phyloP scores from a whole-genome alignment of 176 grass and related monocot species.

The Carex myosuroides region DNA sequence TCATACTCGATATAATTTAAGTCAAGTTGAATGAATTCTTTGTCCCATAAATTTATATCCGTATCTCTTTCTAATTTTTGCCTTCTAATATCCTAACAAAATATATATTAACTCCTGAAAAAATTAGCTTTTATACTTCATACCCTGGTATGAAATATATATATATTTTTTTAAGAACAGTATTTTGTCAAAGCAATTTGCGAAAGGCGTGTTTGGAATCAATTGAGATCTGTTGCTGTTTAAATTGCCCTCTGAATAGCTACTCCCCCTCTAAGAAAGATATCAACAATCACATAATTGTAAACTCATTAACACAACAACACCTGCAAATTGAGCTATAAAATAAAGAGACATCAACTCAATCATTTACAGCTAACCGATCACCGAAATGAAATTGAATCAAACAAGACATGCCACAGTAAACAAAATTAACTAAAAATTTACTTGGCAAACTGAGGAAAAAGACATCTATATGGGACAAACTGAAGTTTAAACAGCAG shows the following conservation, averaged over 20 bases:
- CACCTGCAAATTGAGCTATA: not conserved
- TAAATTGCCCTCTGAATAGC: not conserved
- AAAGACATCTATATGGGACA: not conserved
- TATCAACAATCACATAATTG: not conserved
- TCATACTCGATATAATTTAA: no score
- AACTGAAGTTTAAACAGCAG: not conserved
- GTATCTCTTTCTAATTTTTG: no score
- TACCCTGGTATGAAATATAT: not conserved
- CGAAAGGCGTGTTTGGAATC: not conserved
- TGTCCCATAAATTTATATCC: no score
- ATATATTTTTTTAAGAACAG: no score
- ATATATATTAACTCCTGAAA: no score
- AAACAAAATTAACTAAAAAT: conserved; percentile 2
- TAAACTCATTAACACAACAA: not conserved
- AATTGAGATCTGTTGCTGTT: not conserved
- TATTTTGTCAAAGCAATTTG: not conserved
- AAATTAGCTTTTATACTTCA: not conserved
- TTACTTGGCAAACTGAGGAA: not conserved
- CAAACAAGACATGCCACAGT: conserved; percentile 4
- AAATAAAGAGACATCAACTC: not conserved
- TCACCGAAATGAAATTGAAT: not conserved
- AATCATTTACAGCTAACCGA: conserved; percentile 17
- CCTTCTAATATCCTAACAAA: no score
- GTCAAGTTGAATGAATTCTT: no score
- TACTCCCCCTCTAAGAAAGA: not conserved